Evolutionary conservation across 192 early-diverging fungal species (phyloP).

Genomic region (Podila minutissima): DNA sequence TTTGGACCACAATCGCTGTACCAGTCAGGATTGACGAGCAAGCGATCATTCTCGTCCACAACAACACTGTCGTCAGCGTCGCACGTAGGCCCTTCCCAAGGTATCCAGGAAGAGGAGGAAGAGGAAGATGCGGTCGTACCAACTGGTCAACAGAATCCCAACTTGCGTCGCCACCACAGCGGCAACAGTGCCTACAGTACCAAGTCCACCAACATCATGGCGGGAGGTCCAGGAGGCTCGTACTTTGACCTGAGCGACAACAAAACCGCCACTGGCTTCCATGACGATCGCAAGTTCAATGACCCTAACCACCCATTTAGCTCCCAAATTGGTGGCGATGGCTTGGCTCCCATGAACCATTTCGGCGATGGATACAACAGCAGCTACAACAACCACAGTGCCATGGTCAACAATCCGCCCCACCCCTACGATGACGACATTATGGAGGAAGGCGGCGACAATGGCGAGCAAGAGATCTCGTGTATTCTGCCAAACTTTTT

Average conservation of each 20-base stretch:
- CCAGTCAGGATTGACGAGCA: conserved; percentile 12
- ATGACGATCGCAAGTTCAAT: not conserved
- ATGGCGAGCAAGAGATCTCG: conserved; percentile 57
- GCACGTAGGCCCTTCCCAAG: not conserved
- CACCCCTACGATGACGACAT: conserved; percentile 3
- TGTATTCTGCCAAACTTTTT: conserved; percentile 69
- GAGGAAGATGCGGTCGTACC: not conserved
- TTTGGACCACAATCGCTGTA: not conserved
- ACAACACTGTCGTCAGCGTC: conserved; percentile 25
- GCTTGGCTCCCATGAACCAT: not conserved
- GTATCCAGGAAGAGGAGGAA: conserved; percentile 32
- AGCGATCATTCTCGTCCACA: conserved; percentile 28
- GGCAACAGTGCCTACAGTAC: conserved; percentile 1
- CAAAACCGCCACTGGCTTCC: not conserved
- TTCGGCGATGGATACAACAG: not conserved
- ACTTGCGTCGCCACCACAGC: conserved; percentile 5
- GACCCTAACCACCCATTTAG: not conserved
- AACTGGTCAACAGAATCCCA: not conserved
- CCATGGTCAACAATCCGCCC: not conserved
- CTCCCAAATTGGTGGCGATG: too few relatives aligned
- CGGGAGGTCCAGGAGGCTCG: not conserved
- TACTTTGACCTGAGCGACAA: not conserved
- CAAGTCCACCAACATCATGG: not conserved
- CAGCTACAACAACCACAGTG: conserved; percentile 1
- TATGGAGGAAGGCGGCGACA: conserved; percentile 10